phyloP scores from a whole-genome alignment of 139 green algal genomes.

The Astrephomene gubernaculifera region DNA sequence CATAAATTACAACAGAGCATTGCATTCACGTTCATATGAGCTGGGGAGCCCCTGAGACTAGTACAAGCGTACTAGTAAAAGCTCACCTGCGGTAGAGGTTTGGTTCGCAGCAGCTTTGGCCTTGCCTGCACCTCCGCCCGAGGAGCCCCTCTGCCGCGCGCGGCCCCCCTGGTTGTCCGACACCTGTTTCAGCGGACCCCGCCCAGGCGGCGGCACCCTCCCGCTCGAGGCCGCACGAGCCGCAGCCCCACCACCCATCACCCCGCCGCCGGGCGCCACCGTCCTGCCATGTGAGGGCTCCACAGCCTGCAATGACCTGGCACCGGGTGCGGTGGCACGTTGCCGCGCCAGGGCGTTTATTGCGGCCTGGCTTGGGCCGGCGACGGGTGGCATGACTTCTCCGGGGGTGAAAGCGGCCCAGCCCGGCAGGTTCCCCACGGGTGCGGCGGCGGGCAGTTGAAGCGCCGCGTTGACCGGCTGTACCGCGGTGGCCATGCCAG shows the following conservation, averaged over 20 bases:
- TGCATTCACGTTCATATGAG: no score
- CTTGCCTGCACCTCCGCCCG: neutral
- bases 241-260: neutral
- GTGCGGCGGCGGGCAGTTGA: neutral
- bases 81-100: neutral
- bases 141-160: no score
- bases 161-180: neutral
- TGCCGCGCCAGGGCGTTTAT: neutral
- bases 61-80: no score
- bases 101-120: neutral
- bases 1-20: no score
- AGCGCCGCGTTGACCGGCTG: constrained; percentile 6
- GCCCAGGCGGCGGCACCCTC: neutral
- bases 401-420: neutral
- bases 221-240: neutral
- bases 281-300: no score
- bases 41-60: no score
- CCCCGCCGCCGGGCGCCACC: neutral
- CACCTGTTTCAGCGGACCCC: neutral
- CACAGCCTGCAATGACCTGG: no score
- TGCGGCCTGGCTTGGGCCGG: constrained; percentile 10
- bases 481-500: neutral
- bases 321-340: neutral
- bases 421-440: neutral
- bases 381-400: constrained; percentile 3